Evolutionary conservation across 2,329 filamentous ascomycete genomes (phyloP).

Genomic region (Endoconidiophora laricicola): DNA sequence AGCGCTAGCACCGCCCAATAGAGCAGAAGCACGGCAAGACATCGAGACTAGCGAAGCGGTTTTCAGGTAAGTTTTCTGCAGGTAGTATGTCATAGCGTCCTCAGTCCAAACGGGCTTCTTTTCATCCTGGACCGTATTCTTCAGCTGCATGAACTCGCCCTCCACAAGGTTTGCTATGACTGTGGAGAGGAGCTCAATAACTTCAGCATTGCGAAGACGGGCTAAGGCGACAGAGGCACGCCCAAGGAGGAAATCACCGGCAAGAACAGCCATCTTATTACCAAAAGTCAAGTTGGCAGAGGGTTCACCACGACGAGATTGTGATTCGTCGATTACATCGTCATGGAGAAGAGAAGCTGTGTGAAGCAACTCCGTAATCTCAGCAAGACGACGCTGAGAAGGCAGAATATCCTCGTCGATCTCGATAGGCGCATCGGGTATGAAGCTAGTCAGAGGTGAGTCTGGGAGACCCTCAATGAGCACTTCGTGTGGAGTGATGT

Average conservation of each 20-base stretch:
- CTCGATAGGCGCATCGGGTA: conserved; percentile 22
- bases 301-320: conserved; percentile 64
- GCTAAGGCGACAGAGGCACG: conserved; percentile 87
- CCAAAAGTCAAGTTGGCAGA: conserved; percentile 92
- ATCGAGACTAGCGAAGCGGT: conserved; percentile 92
- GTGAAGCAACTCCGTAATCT: conserved; percentile 95
- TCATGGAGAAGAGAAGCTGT: conserved; percentile 93
- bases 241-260: conserved; percentile 89
- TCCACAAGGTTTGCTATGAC: conserved; percentile 97
- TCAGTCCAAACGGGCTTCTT: conserved; percentile 70
- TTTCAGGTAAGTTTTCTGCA: conserved; percentile 97
- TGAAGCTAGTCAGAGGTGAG: conserved; percentile 25
- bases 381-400: conserved; percentile 79
- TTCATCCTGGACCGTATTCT: conserved; percentile 87
- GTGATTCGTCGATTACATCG: conserved; percentile 91
- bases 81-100: conserved; percentile 78
- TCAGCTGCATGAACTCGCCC: conserved; percentile 98
- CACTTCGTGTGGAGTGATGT: conserved; percentile 37
- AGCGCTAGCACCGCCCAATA: conserved; percentile 61
- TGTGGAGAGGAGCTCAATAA: conserved; percentile 83
- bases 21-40: conserved; percentile 75
- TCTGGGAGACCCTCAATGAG: conserved; percentile 69
- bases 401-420: conserved; percentile 58
- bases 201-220: conserved; percentile 77
- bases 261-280: conserved; percentile 97